Conservation (phyloP, 2,329 filamentous ascomycete genomes). For the Paraphoma chrysanthemicola region DNA sequence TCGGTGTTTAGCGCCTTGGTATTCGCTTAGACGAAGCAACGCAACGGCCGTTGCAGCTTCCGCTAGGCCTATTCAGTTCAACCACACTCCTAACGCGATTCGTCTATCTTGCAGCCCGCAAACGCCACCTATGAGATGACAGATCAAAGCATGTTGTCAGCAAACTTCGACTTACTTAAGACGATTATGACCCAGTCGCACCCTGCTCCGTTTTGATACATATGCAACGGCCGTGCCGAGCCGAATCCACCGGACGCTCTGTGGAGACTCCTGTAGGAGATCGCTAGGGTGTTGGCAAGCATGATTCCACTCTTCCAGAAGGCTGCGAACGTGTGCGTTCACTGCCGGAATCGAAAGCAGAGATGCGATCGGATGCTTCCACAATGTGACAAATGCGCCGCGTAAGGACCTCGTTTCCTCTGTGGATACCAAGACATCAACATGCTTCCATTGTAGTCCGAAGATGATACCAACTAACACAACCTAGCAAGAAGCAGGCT, state of each 20-base stretch:
- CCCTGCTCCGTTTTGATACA: background rate
- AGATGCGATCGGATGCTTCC: background rate
- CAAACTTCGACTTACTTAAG: background rate
- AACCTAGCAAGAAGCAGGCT: constrained; percentile 6
- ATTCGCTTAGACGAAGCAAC: too few species aligned
- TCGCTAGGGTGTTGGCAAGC: background rate
- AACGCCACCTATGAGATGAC: background rate
- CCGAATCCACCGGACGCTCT: background rate
- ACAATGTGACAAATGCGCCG: constrained; percentile 3
- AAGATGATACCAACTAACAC: background rate
- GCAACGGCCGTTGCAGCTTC: too few species aligned
- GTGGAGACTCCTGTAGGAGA: background rate
- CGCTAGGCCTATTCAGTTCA: too few species aligned
- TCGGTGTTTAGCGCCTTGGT: too few species aligned
- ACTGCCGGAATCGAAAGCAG: background rate
- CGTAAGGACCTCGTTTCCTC: constrained; percentile 4
- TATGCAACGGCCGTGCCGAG: background rate
- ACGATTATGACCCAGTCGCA: background rate
- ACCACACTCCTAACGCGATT: too few species aligned
- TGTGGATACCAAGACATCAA: background rate
- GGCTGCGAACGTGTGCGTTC: background rate
- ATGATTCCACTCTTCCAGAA: background rate
- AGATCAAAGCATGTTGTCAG: background rate
- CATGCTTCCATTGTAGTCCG: too few species aligned
- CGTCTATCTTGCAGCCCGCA: too few species aligned